These are phyloP conservation scores for Mastigamoeba balamuthi DNA, from an alignment of 78 protist genomes.

Conservation along the genomic window DNA sequence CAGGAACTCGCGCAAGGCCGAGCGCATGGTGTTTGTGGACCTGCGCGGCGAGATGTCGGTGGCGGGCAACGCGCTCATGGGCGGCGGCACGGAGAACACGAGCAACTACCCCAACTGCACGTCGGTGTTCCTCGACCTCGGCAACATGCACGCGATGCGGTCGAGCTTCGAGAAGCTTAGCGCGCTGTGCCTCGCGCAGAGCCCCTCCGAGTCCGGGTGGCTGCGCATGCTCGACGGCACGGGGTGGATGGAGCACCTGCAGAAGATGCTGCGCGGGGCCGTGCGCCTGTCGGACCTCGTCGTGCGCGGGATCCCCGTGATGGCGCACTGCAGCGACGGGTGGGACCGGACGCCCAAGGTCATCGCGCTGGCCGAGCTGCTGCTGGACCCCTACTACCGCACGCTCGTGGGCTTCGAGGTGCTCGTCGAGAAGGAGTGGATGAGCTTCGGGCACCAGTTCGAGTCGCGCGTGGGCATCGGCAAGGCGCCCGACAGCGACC, in stretches of 20 bases:
- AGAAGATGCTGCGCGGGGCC: not conserved
- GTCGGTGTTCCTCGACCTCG: not conserved
- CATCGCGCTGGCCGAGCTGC: slow-evolving; percentile 7
- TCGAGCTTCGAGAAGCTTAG: not conserved
- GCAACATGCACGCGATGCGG: not conserved
- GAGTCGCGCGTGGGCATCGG: not conserved
- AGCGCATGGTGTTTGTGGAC: too few relatives aligned
- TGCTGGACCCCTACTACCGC: slow-evolving; percentile 36
- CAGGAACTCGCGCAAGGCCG: too few relatives aligned
- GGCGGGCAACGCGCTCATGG: too few relatives aligned
- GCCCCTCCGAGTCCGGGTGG: not conserved
- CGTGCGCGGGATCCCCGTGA: not conserved
- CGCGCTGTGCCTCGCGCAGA: not conserved
- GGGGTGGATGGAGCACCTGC: not conserved
- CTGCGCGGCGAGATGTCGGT: too few relatives aligned
- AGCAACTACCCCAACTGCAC: not conserved
- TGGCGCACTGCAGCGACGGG: slow-evolving; percentile 21
- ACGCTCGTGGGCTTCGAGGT: slow-evolving; percentile 12
- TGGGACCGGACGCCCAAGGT: slow-evolving; percentile 58
- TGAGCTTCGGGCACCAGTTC: slow-evolving; percentile 15
- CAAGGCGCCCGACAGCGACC: not conserved
- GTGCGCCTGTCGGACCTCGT: not conserved
- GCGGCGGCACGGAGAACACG: not conserved
- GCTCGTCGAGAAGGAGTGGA: slow-evolving; percentile 34
- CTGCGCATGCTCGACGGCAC: not conserved